These are phyloP conservation scores for Medicago ruthenica DNA, from an alignment of 306 rosid species.

Conservation along the genomic window DNA sequence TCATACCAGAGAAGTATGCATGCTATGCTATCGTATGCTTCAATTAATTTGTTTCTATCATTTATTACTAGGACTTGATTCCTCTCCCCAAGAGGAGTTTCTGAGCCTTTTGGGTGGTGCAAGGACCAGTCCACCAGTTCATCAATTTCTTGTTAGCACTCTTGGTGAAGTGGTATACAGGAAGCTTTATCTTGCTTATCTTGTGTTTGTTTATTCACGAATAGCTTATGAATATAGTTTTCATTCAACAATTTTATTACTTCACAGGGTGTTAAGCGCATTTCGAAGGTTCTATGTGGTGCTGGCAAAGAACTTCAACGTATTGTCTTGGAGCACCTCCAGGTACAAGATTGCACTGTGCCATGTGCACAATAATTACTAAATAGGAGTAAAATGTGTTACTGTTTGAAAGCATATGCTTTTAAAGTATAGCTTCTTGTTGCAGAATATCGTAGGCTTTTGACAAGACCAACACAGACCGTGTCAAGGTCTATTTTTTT, in stretches of 20 bases:
- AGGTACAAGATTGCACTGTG: slow-evolving; percentile 60
- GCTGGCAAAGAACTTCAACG: slow-evolving; percentile 97
- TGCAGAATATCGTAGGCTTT: slow-evolving; percentile 10
- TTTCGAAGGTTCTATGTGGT: slow-evolving; percentile 81
- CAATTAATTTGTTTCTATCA: slow-evolving; percentile 38
- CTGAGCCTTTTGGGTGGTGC: slow-evolving; percentile 97
- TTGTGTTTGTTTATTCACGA: slow-evolving; percentile 35
- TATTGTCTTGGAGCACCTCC: slow-evolving; percentile 87
- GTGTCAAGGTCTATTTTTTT: slow-evolving; percentile 24
- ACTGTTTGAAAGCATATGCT: slow-evolving; percentile 32
- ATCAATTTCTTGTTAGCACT: slow-evolving; percentile 89
- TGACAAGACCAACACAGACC: neutral
- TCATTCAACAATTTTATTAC: slow-evolving; percentile 47
- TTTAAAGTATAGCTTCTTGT: slow-evolving; percentile 20
- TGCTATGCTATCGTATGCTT: slow-evolving; percentile 6
- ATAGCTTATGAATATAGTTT: slow-evolving; percentile 36
- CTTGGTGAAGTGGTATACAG: slow-evolving; percentile 85
- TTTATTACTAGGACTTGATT: slow-evolving; percentile 70
- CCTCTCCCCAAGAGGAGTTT: slow-evolving; percentile 92
- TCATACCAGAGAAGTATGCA: slow-evolving; percentile 3
- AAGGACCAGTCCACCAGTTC: slow-evolving; percentile 92
- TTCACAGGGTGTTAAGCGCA: slow-evolving; percentile 85
- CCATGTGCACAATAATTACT: slow-evolving; percentile 28
- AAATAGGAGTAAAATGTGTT: slow-evolving; percentile 10
- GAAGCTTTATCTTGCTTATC: slow-evolving; percentile 30